These are phyloP conservation scores for Pelargonium nanum DNA, from an alignment of 345 rosid genomes.

Conservation along the genomic window DNA sequence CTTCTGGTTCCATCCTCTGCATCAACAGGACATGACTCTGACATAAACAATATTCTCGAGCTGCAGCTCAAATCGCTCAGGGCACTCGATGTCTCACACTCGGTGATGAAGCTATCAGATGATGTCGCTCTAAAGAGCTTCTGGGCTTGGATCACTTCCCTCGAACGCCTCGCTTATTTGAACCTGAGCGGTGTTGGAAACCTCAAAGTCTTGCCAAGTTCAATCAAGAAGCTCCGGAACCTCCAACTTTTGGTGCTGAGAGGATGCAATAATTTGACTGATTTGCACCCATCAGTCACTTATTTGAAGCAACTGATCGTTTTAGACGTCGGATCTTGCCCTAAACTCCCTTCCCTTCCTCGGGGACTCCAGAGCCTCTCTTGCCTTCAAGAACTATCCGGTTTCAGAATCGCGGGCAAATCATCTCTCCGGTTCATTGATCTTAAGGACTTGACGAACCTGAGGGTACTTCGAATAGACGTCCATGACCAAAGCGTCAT, in stretches of 20 bases:
- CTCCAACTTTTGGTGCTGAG: constrained; percentile 1
- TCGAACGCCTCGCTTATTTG: constrained; percentile 8
- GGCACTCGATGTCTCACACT: background rate
- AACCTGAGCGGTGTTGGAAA: constrained; percentile 1
- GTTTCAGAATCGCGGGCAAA: background rate
- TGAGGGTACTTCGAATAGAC: background rate
- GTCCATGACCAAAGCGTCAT: background rate
- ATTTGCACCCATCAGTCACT: background rate
- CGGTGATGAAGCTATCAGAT: background rate
- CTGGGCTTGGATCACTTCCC: constrained; percentile 5
- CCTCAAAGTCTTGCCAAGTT: background rate
- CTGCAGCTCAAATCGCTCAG: background rate
- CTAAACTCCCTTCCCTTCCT: background rate
- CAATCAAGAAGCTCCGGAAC: background rate
- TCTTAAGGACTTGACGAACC: background rate
- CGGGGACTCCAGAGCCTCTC: background rate
- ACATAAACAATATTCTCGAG: background rate
- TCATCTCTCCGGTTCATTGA: background rate
- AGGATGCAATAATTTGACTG: background rate
- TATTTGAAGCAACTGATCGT: background rate
- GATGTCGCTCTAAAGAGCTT: background rate
- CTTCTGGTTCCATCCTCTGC: constrained; percentile 6
- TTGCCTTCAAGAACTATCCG: background rate
- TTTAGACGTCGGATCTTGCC: constrained; percentile 3
- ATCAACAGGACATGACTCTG: background rate